Evolutionary conservation across 306 rosid species (phyloP).

Genomic region (Lathyrus oleraceus): DNA sequence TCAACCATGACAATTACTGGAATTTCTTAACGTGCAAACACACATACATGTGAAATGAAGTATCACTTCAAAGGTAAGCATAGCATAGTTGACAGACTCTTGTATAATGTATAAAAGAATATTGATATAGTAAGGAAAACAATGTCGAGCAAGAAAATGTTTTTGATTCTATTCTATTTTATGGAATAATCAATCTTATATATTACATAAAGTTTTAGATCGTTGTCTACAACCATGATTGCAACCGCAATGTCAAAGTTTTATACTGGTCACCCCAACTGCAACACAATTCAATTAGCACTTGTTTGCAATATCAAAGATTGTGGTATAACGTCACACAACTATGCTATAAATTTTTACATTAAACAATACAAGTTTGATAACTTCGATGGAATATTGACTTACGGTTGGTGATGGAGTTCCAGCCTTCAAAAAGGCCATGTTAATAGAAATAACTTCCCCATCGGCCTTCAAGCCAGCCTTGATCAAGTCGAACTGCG

Average conservation of each 20-base stretch:
- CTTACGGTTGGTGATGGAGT: slow-evolving; percentile 88
- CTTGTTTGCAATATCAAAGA: too few relatives aligned
- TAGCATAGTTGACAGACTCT: not conserved
- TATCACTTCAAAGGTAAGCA: not conserved
- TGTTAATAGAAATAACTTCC: too few relatives aligned
- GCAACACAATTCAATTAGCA: not conserved
- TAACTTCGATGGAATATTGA: not conserved
- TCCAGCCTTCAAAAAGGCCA: slow-evolving; percentile 93
- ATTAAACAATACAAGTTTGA: not conserved
- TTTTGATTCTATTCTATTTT: not conserved
- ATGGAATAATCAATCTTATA: slow-evolving; percentile 2
- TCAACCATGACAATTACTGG: slow-evolving; percentile 4
- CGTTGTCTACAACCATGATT: not conserved
- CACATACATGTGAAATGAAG: not conserved
- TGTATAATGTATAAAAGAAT: not conserved
- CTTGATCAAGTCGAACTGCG: too few relatives aligned
- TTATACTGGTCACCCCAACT: not conserved
- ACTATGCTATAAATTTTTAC: not conserved
- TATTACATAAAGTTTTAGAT: not conserved
- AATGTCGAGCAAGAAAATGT: not conserved
- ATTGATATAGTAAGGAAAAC: slow-evolving; percentile 5
- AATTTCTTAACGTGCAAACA: not conserved
- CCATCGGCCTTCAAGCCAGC: too few relatives aligned
- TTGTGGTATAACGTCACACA: not conserved
- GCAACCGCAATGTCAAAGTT: not conserved